Percentiles rank a stretch among this genome's conserved stretches.
Conservation (phyloP, 305 asterid genomes). For the Fraxinus greggii region DNA sequence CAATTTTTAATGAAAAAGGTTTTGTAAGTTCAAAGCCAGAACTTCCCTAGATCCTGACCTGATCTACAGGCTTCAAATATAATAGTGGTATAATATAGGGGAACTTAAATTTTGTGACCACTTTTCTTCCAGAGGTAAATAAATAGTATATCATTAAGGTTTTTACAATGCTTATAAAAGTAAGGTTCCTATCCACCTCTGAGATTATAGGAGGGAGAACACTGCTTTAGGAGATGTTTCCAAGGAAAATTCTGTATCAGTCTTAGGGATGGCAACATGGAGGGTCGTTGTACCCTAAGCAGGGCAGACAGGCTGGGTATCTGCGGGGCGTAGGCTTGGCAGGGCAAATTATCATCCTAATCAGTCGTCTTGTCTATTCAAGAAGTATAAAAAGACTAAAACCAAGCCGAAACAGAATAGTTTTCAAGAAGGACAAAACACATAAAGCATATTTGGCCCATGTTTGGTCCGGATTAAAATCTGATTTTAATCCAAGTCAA, state of each 20-base stretch:
- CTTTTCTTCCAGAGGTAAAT: not conserved
- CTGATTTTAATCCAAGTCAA: no score
- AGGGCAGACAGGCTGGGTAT: not conserved
- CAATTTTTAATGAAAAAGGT: not conserved
- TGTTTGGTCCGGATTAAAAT: no score
- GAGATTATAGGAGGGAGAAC: not conserved
- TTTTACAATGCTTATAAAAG: not conserved
- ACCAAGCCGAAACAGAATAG: not conserved
- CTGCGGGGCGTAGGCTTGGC: not conserved
- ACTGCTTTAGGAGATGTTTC: not conserved
- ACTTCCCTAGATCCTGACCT: not conserved
- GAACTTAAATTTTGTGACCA: not conserved
- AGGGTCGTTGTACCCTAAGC: not conserved
- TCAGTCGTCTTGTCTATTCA: not conserved
- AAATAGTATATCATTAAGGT: not conserved
- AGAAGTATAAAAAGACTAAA: not conserved
- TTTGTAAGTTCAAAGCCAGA: not conserved
- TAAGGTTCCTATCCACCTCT: not conserved
- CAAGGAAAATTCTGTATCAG: not conserved
- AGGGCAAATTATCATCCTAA: not conserved
- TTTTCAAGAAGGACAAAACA: not conserved
- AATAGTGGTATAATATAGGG: not conserved
- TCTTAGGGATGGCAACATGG: not conserved
- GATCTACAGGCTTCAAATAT: not conserved
- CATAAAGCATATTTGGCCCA: not conserved